A percentile compares a stretch with the other conserved stretches of the same genome.
phyloP scores from a whole-genome alignment of 139 green algal species.

The Klebsormidium nitens region DNA sequence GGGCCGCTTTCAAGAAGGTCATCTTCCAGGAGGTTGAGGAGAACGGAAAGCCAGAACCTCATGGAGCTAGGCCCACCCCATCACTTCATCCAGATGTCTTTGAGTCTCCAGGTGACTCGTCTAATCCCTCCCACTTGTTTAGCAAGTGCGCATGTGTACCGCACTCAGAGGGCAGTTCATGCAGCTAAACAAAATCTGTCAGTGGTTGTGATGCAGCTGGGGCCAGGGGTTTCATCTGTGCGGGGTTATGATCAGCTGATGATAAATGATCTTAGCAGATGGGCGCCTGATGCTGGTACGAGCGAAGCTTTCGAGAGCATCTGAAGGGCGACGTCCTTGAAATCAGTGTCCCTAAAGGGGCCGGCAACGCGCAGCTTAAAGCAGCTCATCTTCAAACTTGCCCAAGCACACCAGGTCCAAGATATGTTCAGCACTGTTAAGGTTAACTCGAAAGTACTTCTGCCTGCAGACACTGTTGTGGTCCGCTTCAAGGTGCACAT shows the following conservation, averaged over 20 bases:
- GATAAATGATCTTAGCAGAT: too few species aligned
- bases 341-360: too few species aligned
- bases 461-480: conserved; percentile 20
- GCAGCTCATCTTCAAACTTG: not conserved
- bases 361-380: too few species aligned
- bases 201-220: too few species aligned
- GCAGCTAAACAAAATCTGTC: not conserved
- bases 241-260: too few species aligned
- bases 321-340: too few species aligned
- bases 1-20: conserved; percentile 28
- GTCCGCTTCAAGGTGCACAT: conserved; percentile 22
- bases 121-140: not conserved
- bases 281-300: too few species aligned
- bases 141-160: not conserved
- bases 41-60: not conserved
- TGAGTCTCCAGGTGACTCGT: conserved; percentile 11
- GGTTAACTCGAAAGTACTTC: conserved; percentile 16
- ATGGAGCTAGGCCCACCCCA: not conserved
- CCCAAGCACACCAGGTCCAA: not conserved
- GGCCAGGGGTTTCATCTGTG: too few species aligned
- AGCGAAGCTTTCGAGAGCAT: too few species aligned
- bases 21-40: conserved; percentile 10
- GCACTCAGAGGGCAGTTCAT: not conserved
- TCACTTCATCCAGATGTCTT: conserved; percentile 11
- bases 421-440: conserved; percentile 7